A percentile compares a stretch with the other conserved stretches of the same genome.
Evolutionary conservation across 164 flowering plant species (phyloP).

Genomic region (Santalum album): DNA sequence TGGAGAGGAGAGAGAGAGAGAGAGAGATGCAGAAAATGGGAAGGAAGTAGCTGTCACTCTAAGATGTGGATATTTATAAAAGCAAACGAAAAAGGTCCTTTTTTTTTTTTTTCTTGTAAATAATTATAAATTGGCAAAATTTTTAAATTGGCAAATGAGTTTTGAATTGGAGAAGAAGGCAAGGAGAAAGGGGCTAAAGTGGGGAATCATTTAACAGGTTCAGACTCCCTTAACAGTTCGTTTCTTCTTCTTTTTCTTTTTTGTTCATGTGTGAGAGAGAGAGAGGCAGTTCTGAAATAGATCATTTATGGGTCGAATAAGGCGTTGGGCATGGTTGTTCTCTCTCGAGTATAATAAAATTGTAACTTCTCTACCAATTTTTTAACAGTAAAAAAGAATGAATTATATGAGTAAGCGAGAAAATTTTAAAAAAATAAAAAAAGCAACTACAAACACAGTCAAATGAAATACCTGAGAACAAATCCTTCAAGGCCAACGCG

Average conservation of each 20-base stretch:
- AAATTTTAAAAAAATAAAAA: no score
- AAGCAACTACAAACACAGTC: no score
- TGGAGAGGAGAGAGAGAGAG: no score
- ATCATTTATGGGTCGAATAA: conserved; percentile 22
- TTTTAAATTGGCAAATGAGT: background rate
- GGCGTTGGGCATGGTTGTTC: conserved; percentile 18
- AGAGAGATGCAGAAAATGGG: no score
- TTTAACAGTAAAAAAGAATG: no score
- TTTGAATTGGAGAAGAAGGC: background rate
- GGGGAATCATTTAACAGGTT: background rate
- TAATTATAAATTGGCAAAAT: no score
- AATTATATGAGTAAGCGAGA: no score
- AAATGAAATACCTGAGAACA: no score
- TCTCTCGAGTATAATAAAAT: conserved; percentile 5
- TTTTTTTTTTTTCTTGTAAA: background rate
- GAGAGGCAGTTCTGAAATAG: conserved; percentile 13
- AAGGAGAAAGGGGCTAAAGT: background rate
- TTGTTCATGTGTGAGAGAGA: background rate
- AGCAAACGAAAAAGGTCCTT: background rate
- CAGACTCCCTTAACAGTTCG: background rate
- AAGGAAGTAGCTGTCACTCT: no score
- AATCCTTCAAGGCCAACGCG: no score
- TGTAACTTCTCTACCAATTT: no score
- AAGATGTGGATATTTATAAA: background rate
- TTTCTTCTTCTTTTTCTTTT: background rate